Conservation (phyloP, 306 rosid species). For the Erythrophleum fordii region DNA sequence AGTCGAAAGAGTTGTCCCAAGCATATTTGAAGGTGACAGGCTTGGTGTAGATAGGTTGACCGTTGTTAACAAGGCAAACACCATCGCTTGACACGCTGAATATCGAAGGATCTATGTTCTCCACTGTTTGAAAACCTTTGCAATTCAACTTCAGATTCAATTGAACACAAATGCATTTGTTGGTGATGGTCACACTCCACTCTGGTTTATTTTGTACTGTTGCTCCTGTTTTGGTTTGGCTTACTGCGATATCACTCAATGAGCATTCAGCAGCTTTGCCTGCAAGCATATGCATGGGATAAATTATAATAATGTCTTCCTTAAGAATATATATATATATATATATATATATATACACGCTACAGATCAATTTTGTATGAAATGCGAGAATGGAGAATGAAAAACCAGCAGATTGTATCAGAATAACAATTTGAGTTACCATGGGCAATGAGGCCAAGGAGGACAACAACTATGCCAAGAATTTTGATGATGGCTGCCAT, state of each 20-base stretch:
- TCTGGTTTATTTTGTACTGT: slow-evolving; percentile 34
- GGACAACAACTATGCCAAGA: neutral
- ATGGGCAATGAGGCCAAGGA: slow-evolving; percentile 33
- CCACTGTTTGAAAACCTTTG: slow-evolving; percentile 34
- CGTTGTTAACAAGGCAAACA: slow-evolving; percentile 5
- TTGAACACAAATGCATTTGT: slow-evolving; percentile 42
- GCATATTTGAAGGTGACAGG: slow-evolving; percentile 4
- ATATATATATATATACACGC: too few species aligned
- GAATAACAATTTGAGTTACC: too few species aligned
- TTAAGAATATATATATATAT: too few species aligned
- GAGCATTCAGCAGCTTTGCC: slow-evolving; percentile 40
- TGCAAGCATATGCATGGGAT: neutral
- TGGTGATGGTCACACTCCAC: slow-evolving; percentile 46
- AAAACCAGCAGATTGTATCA: too few species aligned
- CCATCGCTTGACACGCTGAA: slow-evolving; percentile 9
- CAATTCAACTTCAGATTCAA: slow-evolving; percentile 33
- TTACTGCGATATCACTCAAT: slow-evolving; percentile 1
- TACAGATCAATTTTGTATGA: too few species aligned
- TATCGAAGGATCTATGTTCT: slow-evolving; percentile 40
- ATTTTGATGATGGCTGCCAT: neutral
- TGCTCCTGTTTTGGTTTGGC: slow-evolving; percentile 39
- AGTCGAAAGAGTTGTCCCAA: neutral
- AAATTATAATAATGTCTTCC: too few species aligned
- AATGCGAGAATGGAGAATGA: too few species aligned
- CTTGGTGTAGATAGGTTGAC: neutral